Base-by-base conservation (phyloP, 805 yeast genomes). In the Pichia californica region DNA sequence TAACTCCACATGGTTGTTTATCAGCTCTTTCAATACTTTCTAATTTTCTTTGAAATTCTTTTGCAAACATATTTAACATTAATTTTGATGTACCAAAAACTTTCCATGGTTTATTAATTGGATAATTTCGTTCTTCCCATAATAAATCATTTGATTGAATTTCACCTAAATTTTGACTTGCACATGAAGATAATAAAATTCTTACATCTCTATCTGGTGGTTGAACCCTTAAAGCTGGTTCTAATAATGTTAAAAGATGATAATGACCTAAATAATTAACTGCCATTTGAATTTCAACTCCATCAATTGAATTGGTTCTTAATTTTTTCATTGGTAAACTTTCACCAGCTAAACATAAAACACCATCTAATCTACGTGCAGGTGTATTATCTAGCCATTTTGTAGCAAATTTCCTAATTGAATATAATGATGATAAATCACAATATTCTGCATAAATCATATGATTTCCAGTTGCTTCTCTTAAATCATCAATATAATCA, bases 181-280 rank as follows among this genome's bases (percentile, higher is more conserved):
- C 65, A 63, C 99, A 93, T 1, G 88, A 74, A 0, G 89, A 75
- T n/a, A 88, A 52, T 3, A 93, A 59, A 5, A 93, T 76, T 36
- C 97, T 69, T 3, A 93, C 96, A 56, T 89, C 98, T 51, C 99
- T 73, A 62, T 89, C 98, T 0, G 96, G 87, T 3, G 97, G 94
- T 65, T 93, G 99, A 2, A 80, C 81, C 50, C 84, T 79, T 42
- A 93, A 68, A 9, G 93, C 76, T 0, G 98, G 98, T n/a, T 80
- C 76, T 41, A 93, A 59, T 25, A 93, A 66, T 3, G 86, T 83
- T 44, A 93, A 68, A 21, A 93, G 68, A 62, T 89, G 97, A 62
- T 67, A 86, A 54, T 88, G 89, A 7, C 83, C 84, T 30, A 81
- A 73, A 57, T 83, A 93, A 63, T 91, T 93, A 29, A 83, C 71